These are phyloP conservation scores for Starmerella riodocensis DNA, from an alignment of 805 yeast genomes.

Conservation along the genomic window DNA sequence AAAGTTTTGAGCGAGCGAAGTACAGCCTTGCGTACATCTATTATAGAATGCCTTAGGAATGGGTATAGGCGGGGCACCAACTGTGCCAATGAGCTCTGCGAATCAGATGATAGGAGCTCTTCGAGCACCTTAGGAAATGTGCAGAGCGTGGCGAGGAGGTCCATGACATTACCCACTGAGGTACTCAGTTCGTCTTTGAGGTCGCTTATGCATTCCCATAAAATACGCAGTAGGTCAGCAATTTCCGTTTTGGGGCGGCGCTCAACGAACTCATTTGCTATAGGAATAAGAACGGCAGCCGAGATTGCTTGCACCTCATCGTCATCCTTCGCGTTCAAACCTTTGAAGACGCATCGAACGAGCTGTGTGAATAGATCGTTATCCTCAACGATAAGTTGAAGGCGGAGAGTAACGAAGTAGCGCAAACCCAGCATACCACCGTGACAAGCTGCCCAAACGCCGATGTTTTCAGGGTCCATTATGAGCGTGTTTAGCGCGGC, in stretches of 20 bases:
- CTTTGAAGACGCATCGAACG: slow-evolving; percentile 74
- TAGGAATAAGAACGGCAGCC: slow-evolving; percentile 83
- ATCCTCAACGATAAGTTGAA: slow-evolving; percentile 56
- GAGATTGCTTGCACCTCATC: slow-evolving; percentile 97
- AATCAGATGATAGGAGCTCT: slow-evolving; percentile 45
- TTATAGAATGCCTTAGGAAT: slow-evolving; percentile 82
- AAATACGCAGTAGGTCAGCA: slow-evolving; percentile 41
- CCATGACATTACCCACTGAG: slow-evolving; percentile 92
- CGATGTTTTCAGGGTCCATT: slow-evolving; percentile 35
- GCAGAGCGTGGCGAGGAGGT: slow-evolving; percentile 74
- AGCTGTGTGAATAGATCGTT: slow-evolving; percentile 51
- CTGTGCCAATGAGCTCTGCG: slow-evolving; percentile 45
- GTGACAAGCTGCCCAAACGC: slow-evolving; percentile 92
- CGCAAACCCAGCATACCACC: slow-evolving; percentile 93
- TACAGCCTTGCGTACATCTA: slow-evolving; percentile 81
- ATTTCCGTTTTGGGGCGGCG: slow-evolving; percentile 37
- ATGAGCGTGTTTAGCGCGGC: slow-evolving; percentile 53
- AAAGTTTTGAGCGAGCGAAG: slow-evolving; percentile 69
- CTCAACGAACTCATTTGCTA: slow-evolving; percentile 73
- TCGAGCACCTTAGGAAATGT: slow-evolving; percentile 65
- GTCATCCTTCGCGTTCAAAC: slow-evolving; percentile 56
- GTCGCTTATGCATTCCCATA: slow-evolving; percentile 83
- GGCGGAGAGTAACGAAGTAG: slow-evolving; percentile 80
- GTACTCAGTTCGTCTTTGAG: slow-evolving; percentile 87
- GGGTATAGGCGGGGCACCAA: slow-evolving; percentile 88